Evolutionary conservation across 495 filamentous ascomycete species (phyloP), one percentile per base, ranked within the genome.

Genomic region (Rhizodiscina lignyota): DNA sequence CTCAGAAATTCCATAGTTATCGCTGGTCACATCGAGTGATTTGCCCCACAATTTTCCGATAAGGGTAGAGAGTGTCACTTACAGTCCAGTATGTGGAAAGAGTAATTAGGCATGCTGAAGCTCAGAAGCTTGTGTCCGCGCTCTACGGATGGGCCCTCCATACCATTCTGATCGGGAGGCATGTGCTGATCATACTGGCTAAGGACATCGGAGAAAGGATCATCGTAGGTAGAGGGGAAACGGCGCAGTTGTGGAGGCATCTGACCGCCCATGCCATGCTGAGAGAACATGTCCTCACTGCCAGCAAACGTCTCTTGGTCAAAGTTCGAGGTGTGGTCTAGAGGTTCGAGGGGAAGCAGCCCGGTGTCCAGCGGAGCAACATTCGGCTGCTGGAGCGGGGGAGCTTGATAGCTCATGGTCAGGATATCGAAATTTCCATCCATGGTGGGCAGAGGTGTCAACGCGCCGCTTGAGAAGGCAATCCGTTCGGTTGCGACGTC

Each of bases 61-160:
- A n/a, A n/a, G n/a, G n/a, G n/a, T n/a, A n/a, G n/a, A n/a, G n/a
- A n/a, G n/a, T n/a, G n/a, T n/a, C 70, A 63, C 41, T 70, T 65
- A 60, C 71, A 79, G 45, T 83, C 77, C 22, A 84, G 61, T 6
- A 83, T 58, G 1, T 70, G 70, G 30, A 77, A 82, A 43, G 74
- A 72, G 41, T 77, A 72, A 12, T 66, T 63, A 1, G 75, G 80
- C 3, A 73, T 53, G 0, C 74, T 77, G 55, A 94, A 92, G 56
- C 78, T 73, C 36, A 94, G 64, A 8, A 85, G 62, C 55, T 84
- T 84, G 53, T 82, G 74, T 49, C 83, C 79, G 40, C 72, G 73
- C 30, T 83, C 77, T 41, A 60, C 57, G 21, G 47, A 52, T 18
- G 49, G 49, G 37, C 47, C 51, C 43, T 55, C 56, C 16, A 46